These are phyloP conservation scores for Aristolochia contorta DNA, from an alignment of 164 flowering plant genomes.

Conservation along the genomic window DNA sequence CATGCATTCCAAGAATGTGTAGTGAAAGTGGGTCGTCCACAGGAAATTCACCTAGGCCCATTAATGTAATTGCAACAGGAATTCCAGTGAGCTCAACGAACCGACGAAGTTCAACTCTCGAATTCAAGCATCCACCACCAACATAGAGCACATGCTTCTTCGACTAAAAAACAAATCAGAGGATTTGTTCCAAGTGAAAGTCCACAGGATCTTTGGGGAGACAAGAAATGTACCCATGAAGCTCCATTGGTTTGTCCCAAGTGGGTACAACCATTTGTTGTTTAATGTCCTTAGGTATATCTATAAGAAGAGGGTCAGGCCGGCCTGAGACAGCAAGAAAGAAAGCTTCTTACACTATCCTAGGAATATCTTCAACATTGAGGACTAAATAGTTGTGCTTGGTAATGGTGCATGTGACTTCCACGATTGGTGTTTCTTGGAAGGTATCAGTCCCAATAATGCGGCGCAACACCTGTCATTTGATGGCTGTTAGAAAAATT, in stretches of 20 bases:
- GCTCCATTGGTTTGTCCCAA: slow-evolving; percentile 34
- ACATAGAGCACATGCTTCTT: slow-evolving; percentile 58
- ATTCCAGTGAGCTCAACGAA: slow-evolving; percentile 59
- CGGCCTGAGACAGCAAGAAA: slow-evolving; percentile 43
- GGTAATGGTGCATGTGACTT: slow-evolving; percentile 60
- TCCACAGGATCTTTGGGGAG: slow-evolving; percentile 29
- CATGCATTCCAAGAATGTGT: slow-evolving; percentile 72
- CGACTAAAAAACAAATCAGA: slow-evolving; percentile 40
- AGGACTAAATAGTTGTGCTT: slow-evolving; percentile 65
- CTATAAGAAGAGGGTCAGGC: slow-evolving; percentile 63
- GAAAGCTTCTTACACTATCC: slow-evolving; percentile 47
- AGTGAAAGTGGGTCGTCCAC: slow-evolving; percentile 34
- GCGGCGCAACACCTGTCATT: slow-evolving; percentile 58
- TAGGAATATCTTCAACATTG: slow-evolving; percentile 50
- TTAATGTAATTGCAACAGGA: slow-evolving; percentile 61
- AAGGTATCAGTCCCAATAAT: slow-evolving; percentile 72
- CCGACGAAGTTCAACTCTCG: slow-evolving; percentile 39
- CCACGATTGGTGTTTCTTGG: slow-evolving; percentile 64
- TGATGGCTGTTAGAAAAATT: no score
- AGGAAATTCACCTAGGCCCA: slow-evolving; percentile 59
- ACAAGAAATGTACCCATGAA: slow-evolving; percentile 40
- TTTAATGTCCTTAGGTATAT: slow-evolving; percentile 57
- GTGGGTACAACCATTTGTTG: slow-evolving; percentile 48
- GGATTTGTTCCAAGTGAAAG: slow-evolving; percentile 37
- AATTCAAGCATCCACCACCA: slow-evolving; percentile 67